phyloP scores from a whole-genome alignment of 163 green algal genomes.

The Scenedesmus sp. region DNA sequence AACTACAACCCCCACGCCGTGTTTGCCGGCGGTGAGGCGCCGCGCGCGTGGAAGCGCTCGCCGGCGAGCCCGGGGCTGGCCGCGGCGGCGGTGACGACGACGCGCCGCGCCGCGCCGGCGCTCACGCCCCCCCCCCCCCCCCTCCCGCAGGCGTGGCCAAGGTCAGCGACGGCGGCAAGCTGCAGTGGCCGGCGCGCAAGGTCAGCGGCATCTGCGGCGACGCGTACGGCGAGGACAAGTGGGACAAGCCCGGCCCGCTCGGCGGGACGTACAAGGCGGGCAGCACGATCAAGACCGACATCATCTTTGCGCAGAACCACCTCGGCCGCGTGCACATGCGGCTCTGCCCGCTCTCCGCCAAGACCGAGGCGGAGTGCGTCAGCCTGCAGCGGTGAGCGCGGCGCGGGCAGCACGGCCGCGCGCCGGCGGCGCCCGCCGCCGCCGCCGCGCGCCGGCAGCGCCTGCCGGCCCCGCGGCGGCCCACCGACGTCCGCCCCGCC shows the following conservation, averaged over 20 bases:
- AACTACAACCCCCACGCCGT: constrained; percentile 50
- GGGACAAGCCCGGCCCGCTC: constrained; percentile 27
- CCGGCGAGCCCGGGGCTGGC: too few species aligned
- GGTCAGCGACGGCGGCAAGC: constrained; percentile 13
- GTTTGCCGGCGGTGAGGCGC: constrained; percentile 30
- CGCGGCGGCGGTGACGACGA: too few species aligned
- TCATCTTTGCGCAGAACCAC: constrained; percentile 49
- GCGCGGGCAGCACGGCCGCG: too few species aligned
- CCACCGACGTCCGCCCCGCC: too few species aligned
- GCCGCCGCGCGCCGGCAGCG: too few species aligned
- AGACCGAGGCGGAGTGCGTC: constrained; percentile 10
- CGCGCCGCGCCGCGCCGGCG: too few species aligned
- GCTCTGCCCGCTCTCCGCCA: constrained; percentile 36
- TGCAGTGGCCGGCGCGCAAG: constrained; percentile 36
- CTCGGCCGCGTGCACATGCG: constrained; percentile 29
- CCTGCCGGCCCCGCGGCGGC: too few species aligned
- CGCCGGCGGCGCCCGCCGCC: too few species aligned
- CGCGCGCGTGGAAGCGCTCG: too few species aligned
- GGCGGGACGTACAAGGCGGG: constrained; percentile 13
- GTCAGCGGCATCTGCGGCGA: constrained; percentile 40
- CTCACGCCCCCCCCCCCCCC: neutral
- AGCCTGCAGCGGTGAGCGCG: constrained; percentile 16
- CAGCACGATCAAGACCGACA: constrained; percentile 28
- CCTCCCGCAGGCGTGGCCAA: constrained; percentile 21
- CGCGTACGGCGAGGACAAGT: constrained; percentile 23